Conservation (phyloP, 352 stramenopile genomes). For the Phytopythium boreale region DNA sequence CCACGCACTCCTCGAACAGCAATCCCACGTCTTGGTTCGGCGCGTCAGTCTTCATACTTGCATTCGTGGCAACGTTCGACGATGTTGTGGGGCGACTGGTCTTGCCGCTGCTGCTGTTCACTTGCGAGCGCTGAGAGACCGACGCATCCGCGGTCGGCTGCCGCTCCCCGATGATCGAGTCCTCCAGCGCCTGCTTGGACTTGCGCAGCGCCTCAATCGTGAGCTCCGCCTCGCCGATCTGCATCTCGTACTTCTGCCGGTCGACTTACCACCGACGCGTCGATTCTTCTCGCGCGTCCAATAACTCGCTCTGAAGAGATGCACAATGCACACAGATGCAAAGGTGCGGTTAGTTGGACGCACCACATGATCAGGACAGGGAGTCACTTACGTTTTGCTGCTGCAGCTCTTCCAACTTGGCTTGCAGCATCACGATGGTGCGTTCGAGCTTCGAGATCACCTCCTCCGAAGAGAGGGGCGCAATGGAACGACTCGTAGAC, state of each 20-base stretch:
- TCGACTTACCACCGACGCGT: conserved; percentile 64
- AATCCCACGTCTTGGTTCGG: conserved; percentile 7
- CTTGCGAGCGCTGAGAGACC: neutral
- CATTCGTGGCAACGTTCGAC: neutral
- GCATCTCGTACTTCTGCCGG: conserved; percentile 62
- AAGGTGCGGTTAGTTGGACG: neutral
- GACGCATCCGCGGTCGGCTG: conserved; percentile 12
- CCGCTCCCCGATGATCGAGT: conserved; percentile 46
- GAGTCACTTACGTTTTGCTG: conserved; percentile 65
- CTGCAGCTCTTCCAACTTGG: conserved; percentile 66
- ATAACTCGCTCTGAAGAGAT: conserved; percentile 43
- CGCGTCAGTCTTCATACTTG: neutral
- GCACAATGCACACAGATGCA: conserved; percentile 6
- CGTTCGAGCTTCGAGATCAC: conserved; percentile 47
- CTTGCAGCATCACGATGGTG: conserved; percentile 47
- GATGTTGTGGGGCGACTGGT: neutral
- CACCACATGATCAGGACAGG: neutral
- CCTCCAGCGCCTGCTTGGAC: conserved; percentile 54
- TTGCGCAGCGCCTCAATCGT: conserved; percentile 53
- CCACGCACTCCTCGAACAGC: conserved; percentile 53
- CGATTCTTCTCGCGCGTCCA: conserved; percentile 58
- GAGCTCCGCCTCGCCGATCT: conserved; percentile 60
- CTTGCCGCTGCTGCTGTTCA: neutral
- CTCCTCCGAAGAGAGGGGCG: conserved; percentile 19
- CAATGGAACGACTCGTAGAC: neutral